Evolutionary conservation across 1,139 yeast genomes (phyloP).

Genomic region (Blastobotrys apis): DNA sequence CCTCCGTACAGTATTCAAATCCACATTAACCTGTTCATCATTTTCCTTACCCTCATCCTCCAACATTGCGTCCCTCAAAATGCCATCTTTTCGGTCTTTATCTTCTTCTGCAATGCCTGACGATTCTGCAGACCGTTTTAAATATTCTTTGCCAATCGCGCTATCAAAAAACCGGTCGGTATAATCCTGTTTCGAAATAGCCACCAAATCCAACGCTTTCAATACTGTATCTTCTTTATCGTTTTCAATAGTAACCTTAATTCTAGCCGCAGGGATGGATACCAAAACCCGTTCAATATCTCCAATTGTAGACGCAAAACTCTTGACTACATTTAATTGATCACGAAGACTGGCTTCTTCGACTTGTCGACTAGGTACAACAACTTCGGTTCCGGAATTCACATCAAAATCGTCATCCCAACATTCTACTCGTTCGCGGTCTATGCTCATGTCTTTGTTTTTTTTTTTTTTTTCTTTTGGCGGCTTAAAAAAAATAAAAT

Average conservation of each 20-base stretch:
- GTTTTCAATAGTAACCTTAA: constrained; percentile 11
- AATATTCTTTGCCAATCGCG: constrained; percentile 19
- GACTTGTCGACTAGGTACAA: neutral
- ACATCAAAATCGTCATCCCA: constrained; percentile 28
- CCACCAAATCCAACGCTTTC: constrained; percentile 24
- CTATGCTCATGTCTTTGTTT: neutral
- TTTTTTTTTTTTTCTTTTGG: no score
- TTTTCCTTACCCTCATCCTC: constrained; percentile 5
- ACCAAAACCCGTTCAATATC: constrained; percentile 21
- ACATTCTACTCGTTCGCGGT: constrained; percentile 15
- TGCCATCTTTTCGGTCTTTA: neutral
- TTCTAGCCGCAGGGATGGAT: constrained; percentile 17
- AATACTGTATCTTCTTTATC: constrained; percentile 12
- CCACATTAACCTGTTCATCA: constrained; percentile 11
- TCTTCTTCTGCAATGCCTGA: no score
- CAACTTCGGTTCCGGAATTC: constrained; percentile 7
- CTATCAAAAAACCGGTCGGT: constrained; percentile 19
- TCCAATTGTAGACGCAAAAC: constrained; percentile 19
- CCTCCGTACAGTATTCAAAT: constrained; percentile 12
- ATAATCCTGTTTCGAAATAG: constrained; percentile 24
- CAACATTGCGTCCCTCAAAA: no score
- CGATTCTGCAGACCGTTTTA: constrained; percentile 8
- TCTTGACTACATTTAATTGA: constrained; percentile 21
- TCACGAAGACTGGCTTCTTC: constrained; percentile 12
- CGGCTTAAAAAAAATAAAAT: no score